A percentile compares a stretch with the other conserved stretches of the same genome.
phyloP scores from a whole-genome alignment of 176 grass and related monocot genomes.

The Poa annua region DNA sequence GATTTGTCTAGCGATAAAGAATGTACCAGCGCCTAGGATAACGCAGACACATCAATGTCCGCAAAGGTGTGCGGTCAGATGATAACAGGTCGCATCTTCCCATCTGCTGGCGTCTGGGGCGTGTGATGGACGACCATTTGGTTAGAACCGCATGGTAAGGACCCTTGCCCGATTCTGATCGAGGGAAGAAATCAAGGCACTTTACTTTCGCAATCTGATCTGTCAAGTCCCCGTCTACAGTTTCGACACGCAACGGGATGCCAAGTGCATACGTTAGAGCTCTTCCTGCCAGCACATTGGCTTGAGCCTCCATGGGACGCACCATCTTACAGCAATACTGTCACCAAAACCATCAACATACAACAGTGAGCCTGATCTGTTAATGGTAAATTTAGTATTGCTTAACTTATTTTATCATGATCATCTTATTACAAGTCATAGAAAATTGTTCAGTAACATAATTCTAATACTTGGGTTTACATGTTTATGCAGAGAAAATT shows the following conservation, averaged over 20 bases:
- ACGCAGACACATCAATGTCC: neutral
- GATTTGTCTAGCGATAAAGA: neutral
- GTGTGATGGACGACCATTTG: neutral
- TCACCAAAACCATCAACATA: conserved; percentile 30
- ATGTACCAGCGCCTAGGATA: neutral
- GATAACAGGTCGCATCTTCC: conserved; percentile 6
- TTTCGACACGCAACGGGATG: conserved; percentile 21
- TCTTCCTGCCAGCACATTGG: neutral
- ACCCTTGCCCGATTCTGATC: neutral
- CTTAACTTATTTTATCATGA: neutral
- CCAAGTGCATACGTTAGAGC: conserved; percentile 40
- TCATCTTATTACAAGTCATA: neutral
- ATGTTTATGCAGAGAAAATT: neutral
- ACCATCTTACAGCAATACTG: conserved; percentile 14
- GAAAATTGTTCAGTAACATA: neutral
- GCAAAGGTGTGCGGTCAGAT: neutral
- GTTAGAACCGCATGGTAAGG: neutral
- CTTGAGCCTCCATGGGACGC: neutral
- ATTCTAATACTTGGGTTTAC: neutral
- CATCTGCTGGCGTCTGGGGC: neutral
- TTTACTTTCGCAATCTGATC: neutral
- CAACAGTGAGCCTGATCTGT: conserved; percentile 8
- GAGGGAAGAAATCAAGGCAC: conserved; percentile 24
- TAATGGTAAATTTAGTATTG: neutral
- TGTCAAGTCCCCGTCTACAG: neutral